Conservation (phyloP, 2,329 filamentous ascomycete genomes). For the Neopestalotiopsis sp. region DNA sequence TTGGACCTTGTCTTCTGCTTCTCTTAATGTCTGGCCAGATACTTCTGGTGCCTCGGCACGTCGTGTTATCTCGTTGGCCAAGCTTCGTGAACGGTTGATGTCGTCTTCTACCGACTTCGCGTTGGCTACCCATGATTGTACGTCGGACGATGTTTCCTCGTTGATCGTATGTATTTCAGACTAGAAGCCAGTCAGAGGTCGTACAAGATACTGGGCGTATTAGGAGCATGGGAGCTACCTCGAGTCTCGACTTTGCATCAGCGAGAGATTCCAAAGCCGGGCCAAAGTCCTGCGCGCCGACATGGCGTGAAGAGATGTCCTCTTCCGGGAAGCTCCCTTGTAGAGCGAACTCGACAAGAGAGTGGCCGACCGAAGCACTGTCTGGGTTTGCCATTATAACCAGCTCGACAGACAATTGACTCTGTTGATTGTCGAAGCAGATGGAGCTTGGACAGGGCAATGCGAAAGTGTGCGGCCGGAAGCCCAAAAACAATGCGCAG, state of each 20-base stretch:
- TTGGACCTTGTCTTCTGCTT: conserved; percentile 58
- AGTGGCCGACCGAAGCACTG: conserved; percentile 51
- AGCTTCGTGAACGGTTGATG: conserved; percentile 78
- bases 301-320: conserved; percentile 42
- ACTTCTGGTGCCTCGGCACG: conserved; percentile 70
- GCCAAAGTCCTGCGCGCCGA: conserved; percentile 42
- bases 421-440: neutral
- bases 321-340: conserved; percentile 54
- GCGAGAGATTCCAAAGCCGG: conserved; percentile 46
- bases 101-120: conserved; percentile 85
- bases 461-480: neutral
- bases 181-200: conserved; percentile 41
- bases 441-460: neutral
- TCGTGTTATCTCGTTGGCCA: conserved; percentile 80
- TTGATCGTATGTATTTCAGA: conserved; percentile 78
- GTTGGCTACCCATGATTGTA: conserved; percentile 85
- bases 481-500: neutral
- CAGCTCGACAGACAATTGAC: neutral
- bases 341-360: conserved; percentile 67
- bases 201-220: neutral
- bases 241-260: conserved; percentile 47
- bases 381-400: conserved; percentile 34
- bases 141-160: conserved; percentile 76
- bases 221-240: conserved; percentile 38
- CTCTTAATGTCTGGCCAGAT: conserved; percentile 56